Evolutionary conservation across 148 eudicot genomes (phyloP), one percentile per base, ranked within the genome.

Genomic region (Silene latifolia): DNA sequence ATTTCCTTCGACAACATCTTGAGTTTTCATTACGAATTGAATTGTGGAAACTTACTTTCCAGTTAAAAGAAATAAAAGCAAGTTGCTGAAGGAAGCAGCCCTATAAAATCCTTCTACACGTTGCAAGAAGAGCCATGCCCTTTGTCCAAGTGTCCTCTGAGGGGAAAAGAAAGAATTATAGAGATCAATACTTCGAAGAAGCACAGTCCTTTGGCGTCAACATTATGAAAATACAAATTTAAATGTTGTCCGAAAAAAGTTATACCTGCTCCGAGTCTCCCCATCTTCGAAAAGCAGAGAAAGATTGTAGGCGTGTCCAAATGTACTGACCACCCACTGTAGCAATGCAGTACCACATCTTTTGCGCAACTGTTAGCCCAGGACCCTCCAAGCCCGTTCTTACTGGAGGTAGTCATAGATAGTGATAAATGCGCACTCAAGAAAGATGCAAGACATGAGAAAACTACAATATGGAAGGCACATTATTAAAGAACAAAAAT

Each of bases 301-400:
- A 90, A 11, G 97, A 66, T 19, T 66, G 69, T 46, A 39, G 51
- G 69, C 42, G 23, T 63, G 24, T 63, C 24, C 27, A 66, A 35
- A 39, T 66, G 78, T 94, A 92, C 60, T 92, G 97, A 75, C 96
- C 93, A 81, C 98, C 97, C 67, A 94, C 98, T 56, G 91, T 90
- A 59, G 96, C 93, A 79, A 90, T 71, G 76, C 97, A 94, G 83
- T 94, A 94, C 96, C 93, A 94, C 44, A 94, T 62, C 82, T 94
- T 94, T 79, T 94, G 98, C 60, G 88, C 84, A 71, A 83, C 82
- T n/a, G 96, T 90, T 54, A 92, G 91, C 58, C 97, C 97, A 70
- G 98, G 96, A 69, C 98, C 98, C 74, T 94, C 98, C 83, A 94
- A 87, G 46, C 97, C 97, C 15, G 89, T 93, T 81, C 95, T 82